Evolutionary conservation across 768 basidiomycete species (phyloP).

Genomic region (Leccinum disarticulatum): DNA sequence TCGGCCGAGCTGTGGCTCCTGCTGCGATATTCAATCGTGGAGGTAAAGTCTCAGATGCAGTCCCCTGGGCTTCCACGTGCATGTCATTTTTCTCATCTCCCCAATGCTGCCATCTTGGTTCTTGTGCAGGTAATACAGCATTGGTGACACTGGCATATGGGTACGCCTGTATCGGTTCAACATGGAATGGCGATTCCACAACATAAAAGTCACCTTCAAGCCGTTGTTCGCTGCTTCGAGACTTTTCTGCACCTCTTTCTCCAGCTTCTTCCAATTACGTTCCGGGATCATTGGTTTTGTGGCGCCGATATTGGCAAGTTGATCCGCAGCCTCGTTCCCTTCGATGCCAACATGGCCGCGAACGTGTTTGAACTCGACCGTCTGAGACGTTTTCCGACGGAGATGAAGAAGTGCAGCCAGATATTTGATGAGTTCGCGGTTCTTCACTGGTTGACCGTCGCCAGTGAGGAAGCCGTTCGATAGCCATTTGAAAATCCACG

Average conservation of each 20-base stretch:
- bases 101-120: background rate
- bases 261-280: constrained; percentile 53
- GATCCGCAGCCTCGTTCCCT: constrained; percentile 90
- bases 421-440: constrained; percentile 69
- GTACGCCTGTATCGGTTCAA: constrained; percentile 25
- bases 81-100: background rate
- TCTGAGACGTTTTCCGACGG: constrained; percentile 51
- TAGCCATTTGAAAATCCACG: constrained; percentile 72
- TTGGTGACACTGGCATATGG: constrained; percentile 27
- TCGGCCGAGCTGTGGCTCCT: background rate
- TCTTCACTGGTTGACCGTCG: constrained; percentile 63
- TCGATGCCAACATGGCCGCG: constrained; percentile 72
- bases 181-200: background rate
- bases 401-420: constrained; percentile 58
- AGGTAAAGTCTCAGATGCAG: background rate
- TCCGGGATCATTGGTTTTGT: constrained; percentile 42
- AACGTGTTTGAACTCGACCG: constrained; percentile 67
- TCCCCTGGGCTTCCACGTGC: background rate
- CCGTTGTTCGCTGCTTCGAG: constrained; percentile 12
- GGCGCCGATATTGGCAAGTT: constrained; percentile 62
- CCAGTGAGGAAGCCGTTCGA: constrained; percentile 49
- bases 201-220: constrained; percentile 20
- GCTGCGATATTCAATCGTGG: background rate
- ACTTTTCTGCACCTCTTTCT: constrained; percentile 11
- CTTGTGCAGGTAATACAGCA: background rate